Conservation (phyloP, 129 eudicot species). For the Centella asiatica region DNA sequence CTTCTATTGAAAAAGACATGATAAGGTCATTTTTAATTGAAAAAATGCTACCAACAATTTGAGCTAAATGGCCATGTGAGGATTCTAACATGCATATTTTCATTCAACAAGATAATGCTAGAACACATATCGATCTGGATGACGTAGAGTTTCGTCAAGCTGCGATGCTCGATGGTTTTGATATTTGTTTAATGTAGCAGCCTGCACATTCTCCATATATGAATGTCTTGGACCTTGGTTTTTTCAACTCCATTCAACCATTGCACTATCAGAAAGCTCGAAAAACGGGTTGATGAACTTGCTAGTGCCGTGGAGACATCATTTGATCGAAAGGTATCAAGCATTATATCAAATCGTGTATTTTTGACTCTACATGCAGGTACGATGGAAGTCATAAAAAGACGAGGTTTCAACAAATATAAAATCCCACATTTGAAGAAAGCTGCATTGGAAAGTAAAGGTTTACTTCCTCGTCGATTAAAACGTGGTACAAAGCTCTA, state of each 20-base stretch:
- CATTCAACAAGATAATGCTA: neutral
- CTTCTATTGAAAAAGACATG: neutral
- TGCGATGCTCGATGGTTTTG: neutral
- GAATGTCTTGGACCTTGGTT: neutral
- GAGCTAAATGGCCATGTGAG: neutral
- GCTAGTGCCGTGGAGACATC: neutral
- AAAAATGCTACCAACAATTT: neutral
- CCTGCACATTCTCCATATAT: constrained; percentile 1
- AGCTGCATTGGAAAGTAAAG: neutral
- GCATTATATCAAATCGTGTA: neutral
- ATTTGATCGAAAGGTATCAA: neutral
- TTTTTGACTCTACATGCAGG: neutral
- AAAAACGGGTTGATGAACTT: neutral
- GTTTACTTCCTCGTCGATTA: too few species aligned
- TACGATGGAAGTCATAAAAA: neutral
- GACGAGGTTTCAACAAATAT: neutral
- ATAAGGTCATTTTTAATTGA: neutral
- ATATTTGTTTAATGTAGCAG: neutral
- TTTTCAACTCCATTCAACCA: neutral
- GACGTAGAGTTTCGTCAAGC: neutral
- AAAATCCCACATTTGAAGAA: neutral
- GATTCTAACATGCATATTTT: neutral
- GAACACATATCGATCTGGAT: neutral
- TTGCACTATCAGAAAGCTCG: neutral
- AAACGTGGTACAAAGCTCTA: too few species aligned